A percentile compares a stretch with the other conserved stretches of the same genome.
Conservation (phyloP, 2,329 filamentous ascomycete species). For the Dryadomyces quercus-mongolicae region DNA sequence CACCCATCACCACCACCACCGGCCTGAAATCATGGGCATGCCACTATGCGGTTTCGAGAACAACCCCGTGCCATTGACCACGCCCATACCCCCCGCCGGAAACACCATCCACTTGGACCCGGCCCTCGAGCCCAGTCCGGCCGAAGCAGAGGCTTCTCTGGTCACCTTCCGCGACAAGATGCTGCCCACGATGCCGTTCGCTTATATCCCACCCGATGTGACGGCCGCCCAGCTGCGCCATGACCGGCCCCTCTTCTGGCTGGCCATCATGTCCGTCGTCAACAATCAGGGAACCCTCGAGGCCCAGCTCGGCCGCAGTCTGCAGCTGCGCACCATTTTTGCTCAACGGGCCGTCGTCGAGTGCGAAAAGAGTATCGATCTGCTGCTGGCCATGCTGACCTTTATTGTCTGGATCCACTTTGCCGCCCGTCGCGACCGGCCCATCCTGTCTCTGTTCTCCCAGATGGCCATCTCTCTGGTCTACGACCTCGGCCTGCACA, state of each 20-base stretch:
- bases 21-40: background rate
- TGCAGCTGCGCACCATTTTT: conserved; percentile 29
- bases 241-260: conserved; percentile 34
- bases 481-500: conserved; percentile 33
- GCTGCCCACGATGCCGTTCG: conserved; percentile 31
- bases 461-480: conserved; percentile 29
- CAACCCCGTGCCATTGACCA: background rate
- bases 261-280: conserved; percentile 34
- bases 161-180: conserved; percentile 25
- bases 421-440: conserved; percentile 19
- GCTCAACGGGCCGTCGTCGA: conserved; percentile 31
- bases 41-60: background rate
- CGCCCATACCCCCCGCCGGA: background rate
- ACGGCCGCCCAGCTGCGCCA: conserved; percentile 24
- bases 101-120: background rate
- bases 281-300: conserved; percentile 28
- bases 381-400: conserved; percentile 33
- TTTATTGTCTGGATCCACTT: conserved; percentile 16
- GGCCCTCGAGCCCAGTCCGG: conserved; percentile 16
- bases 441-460: conserved; percentile 28
- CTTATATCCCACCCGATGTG: conserved; percentile 23
- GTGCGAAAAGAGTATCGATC: conserved; percentile 34
- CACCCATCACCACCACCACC: background rate
- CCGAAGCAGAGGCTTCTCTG: conserved; percentile 27
- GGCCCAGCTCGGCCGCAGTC: conserved; percentile 24